Evolutionary conservation across 352 stramenopile species (phyloP).

Genomic region (Pythium brachiatum): DNA sequence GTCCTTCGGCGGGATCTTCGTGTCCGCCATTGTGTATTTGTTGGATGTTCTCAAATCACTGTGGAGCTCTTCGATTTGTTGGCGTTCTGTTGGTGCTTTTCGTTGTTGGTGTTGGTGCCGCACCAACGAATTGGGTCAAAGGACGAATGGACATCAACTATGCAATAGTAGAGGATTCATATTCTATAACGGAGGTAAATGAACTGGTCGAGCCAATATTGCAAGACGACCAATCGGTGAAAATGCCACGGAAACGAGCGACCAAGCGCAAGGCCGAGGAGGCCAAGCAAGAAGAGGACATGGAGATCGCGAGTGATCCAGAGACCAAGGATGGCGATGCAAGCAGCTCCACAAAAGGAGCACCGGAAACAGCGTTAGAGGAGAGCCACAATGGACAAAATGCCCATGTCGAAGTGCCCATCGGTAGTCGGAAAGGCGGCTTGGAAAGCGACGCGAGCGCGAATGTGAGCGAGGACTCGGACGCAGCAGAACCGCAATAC

Average conservation of each 20-base stretch:
- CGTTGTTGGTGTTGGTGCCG: slow-evolving; percentile 2
- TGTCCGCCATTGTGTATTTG: slow-evolving; percentile 5
- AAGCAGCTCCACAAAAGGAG: neutral
- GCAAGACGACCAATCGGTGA: neutral
- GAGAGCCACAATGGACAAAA: neutral
- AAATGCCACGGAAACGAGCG: neutral
- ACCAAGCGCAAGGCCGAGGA: slow-evolving; percentile 10
- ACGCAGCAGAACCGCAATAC: neutral
- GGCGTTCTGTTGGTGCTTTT: slow-evolving; percentile 1
- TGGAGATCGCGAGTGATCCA: neutral
- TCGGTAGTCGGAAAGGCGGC: neutral
- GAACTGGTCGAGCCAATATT: neutral
- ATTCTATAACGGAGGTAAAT: slow-evolving; percentile 14
- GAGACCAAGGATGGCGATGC: neutral
- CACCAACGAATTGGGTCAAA: slow-evolving; percentile 10
- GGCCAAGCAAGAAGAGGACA: neutral
- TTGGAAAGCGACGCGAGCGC: neutral
- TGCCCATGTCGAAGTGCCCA: neutral
- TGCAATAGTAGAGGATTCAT: slow-evolving; percentile 10
- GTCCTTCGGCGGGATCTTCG: slow-evolving; percentile 15
- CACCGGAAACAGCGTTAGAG: neutral
- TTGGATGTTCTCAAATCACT: neutral
- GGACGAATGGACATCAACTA: slow-evolving; percentile 22
- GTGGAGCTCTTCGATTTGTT: slow-evolving; percentile 8
- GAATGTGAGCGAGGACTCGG: neutral